A percentile compares a stretch with the other conserved stretches of the same genome.
These are phyloP conservation scores for Barnettozyma sucrosica DNA, from an alignment of 805 yeast species.

Conservation along the genomic window DNA sequence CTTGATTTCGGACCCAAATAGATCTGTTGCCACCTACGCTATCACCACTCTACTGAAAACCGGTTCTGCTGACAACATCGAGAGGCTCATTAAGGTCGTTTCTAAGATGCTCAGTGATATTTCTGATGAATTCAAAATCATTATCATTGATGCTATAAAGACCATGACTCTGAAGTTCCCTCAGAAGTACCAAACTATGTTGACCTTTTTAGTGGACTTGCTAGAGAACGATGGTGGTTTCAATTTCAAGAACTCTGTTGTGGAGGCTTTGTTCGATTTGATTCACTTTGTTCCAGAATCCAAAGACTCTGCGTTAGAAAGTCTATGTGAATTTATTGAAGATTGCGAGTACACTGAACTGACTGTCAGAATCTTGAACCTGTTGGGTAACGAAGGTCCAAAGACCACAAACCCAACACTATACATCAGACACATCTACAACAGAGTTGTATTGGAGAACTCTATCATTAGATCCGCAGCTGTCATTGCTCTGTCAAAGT, in stretches of 20 bases:
- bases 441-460: constrained; percentile 93
- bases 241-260: constrained; percentile 76
- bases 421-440: constrained; percentile 93
- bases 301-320: constrained; percentile 75
- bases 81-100: constrained; percentile 81
- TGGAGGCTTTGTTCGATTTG: constrained; percentile 89
- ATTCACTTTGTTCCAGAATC: constrained; percentile 83
- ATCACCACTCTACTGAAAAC: constrained; percentile 94
- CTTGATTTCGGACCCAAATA: constrained; percentile 80
- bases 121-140: constrained; percentile 91
- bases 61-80: constrained; percentile 85
- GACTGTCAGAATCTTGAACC: constrained; percentile 85
- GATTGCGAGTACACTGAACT: constrained; percentile 96
- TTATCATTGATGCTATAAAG: constrained; percentile 92
- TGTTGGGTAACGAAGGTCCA: constrained; percentile 95
- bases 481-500: constrained; percentile 84
- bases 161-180: constrained; percentile 92
- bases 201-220: constrained; percentile 73
- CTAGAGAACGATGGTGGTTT: constrained; percentile 90
- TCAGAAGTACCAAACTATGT: constrained; percentile 75
- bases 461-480: constrained; percentile 95
- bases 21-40: constrained; percentile 93
- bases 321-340: constrained; percentile 93
- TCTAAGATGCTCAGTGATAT: constrained; percentile 87
- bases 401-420: constrained; percentile 76